Evolutionary conservation across 2,329 filamentous ascomycete genomes (phyloP).

Genomic region (Penicillium sp.): DNA sequence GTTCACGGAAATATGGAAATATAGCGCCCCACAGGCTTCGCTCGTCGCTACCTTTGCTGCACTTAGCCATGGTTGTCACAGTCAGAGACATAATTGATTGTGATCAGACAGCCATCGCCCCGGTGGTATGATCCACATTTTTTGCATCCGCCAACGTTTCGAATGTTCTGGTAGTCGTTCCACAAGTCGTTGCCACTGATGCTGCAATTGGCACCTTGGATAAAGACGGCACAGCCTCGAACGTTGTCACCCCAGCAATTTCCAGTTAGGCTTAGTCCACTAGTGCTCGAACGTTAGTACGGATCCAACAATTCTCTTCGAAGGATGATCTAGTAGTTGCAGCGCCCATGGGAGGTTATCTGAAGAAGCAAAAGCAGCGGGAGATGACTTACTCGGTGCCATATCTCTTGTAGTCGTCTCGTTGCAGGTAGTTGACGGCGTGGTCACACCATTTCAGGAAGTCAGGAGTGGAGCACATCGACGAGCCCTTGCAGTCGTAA

Average conservation of each 20-base stretch:
- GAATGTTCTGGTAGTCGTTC: constrained; percentile 14
- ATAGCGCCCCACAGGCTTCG: too few species aligned
- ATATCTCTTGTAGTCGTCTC: not conserved
- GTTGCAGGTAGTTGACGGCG: constrained; percentile 7
- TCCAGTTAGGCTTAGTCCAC: not conserved
- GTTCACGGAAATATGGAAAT: too few species aligned
- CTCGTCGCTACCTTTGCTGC: not conserved
- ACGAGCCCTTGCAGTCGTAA: constrained; percentile 11
- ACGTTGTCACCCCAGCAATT: constrained; percentile 13
- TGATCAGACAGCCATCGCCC: constrained; percentile 12
- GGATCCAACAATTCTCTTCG: too few species aligned
- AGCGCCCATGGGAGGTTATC: too few species aligned
- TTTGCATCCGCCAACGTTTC: constrained; percentile 9
- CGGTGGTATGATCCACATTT: constrained; percentile 12
- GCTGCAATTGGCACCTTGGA: constrained; percentile 9
- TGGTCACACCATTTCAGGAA: constrained; percentile 12
- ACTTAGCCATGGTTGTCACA: constrained; percentile 8
- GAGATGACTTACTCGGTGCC: not conserved
- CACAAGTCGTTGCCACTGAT: constrained; percentile 13
- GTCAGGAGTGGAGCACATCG: constrained; percentile 8
- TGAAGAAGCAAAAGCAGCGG: not conserved
- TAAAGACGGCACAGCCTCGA: constrained; percentile 10
- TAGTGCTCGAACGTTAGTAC: too few species aligned
- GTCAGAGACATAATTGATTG: constrained; percentile 12
- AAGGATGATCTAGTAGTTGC: too few species aligned